Conservation (phyloP, 1,284 basidiomycete genomes). For the Cutaneotrichosporon arboriforme region DNA sequence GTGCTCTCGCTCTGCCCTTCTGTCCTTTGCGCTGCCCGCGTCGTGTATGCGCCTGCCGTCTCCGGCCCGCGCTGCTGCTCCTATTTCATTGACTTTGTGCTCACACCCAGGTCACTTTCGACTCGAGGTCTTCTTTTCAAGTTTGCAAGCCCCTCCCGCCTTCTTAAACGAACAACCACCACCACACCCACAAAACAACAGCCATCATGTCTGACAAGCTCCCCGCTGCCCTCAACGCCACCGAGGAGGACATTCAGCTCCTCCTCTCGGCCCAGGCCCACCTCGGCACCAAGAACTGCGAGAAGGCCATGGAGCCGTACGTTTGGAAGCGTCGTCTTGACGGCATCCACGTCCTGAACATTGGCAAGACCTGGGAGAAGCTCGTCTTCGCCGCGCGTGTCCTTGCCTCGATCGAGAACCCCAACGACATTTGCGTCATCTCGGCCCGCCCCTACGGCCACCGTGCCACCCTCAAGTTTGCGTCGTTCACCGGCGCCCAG, state of each 20-base stretch:
- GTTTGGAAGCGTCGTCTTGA: conserved; percentile 95
- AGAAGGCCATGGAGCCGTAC: conserved; percentile 97
- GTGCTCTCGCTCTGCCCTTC: too few species aligned
- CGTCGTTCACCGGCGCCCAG: conserved; percentile 94
- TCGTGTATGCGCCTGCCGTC: too few species aligned
- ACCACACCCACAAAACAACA: conserved; percentile 15
- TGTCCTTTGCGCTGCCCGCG: too few species aligned
- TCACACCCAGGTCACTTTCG: conserved; percentile 7
- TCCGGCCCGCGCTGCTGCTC: too few species aligned
- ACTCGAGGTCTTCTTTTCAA: conserved; percentile 37
- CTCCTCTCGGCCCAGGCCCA: conserved; percentile 93
- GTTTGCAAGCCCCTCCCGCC: conserved; percentile 40
- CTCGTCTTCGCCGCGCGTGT: conserved; percentile 90
- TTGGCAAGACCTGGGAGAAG: conserved; percentile 99
- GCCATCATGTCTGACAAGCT: conserved; percentile 59
- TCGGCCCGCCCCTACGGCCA: conserved; percentile 97
- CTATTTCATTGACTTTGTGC: too few species aligned
- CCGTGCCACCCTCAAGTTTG: conserved; percentile 97
- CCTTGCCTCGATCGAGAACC: conserved; percentile 94
- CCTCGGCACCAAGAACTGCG: conserved; percentile 96
- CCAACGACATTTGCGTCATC: conserved; percentile 95
- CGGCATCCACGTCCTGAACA: conserved; percentile 95
- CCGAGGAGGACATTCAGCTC: conserved; percentile 95
- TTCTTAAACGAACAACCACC: conserved; percentile 11
- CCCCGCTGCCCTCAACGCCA: conserved; percentile 84